Evolutionary conservation across 371 early-diverging fungal genomes (phyloP), one percentile per base, ranked within the genome.

Genomic region (Haplosporangium sp.): DNA sequence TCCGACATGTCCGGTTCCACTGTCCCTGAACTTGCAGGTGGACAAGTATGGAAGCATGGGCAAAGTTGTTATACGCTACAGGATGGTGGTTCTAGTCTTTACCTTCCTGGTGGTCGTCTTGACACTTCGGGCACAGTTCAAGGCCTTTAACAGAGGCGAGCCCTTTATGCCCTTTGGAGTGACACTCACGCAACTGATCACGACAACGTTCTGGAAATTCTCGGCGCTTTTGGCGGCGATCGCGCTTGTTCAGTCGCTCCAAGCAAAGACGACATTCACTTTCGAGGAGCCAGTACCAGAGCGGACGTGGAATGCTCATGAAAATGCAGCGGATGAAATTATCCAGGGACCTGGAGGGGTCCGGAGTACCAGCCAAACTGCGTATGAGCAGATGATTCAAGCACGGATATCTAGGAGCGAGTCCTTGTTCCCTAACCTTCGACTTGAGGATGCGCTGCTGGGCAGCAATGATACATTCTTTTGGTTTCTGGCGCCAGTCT

Each of bases 1-100:
- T 62, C 87, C 92, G 2, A 83, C 79, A 0, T 88, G 87, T 42
- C 67, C 83, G 13, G 79, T 85, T 2, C 89, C 89, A 0, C 53
- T 89, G 12, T 74, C 84, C 6, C 37, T 94, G 6, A 83, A 85
- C 29, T 66, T 93, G 36, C 70, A 80, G 1, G 83, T 93, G 36
- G 92, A 93, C 81, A 89, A 85, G 87, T 93, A 93, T 72, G 91
- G 92, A 16, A 91, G 92, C 63, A 79, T 92, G 42, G 92, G 92
- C 52, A 86, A 93, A 20, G 70, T 90, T 38, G 86, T 93, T 8
- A 91, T 91, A 66, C 83, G 94, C 37, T 90, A 92, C 56, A 89
- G 93, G 13, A 91, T 92, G 69, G 89, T 92, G 55, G 72, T 93
- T 36, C 83, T 90, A 13, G 86, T 89, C 0, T 86, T 93, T 64